Conservation (phyloP, 208 protist species). For the Tritrichomonas musculus region DNA sequence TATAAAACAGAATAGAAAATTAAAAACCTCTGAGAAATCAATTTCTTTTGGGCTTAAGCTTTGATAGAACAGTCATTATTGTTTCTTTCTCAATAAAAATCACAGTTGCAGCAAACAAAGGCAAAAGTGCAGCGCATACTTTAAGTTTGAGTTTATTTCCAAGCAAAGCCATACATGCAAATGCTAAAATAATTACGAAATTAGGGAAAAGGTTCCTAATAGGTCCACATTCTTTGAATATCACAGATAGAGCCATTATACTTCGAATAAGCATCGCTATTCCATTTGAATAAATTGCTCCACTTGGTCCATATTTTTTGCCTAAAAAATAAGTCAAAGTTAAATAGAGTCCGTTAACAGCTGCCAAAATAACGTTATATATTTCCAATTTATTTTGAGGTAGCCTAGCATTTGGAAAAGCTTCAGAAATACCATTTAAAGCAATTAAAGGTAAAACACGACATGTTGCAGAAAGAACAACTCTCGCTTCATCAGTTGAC, state of each 20-base stretch:
- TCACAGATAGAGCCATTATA: not conserved
- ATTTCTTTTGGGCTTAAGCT: not conserved
- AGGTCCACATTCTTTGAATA: not conserved
- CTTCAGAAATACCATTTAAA: constrained; percentile 5
- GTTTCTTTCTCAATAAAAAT: not conserved
- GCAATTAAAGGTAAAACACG: not conserved
- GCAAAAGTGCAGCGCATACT: not conserved
- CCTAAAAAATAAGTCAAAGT: not conserved
- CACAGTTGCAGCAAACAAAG: not conserved
- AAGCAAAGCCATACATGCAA: not conserved
- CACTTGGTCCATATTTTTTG: not conserved
- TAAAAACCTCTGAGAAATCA: too few relatives aligned
- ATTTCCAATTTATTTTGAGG: not conserved
- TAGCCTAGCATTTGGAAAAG: constrained; percentile 4
- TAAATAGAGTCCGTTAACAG: not conserved
- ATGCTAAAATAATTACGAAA: not conserved
- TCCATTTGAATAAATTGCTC: not conserved
- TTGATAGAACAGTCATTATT: not conserved
- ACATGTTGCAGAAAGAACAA: not conserved
- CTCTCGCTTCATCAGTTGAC: not conserved
- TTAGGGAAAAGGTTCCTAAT: not conserved
- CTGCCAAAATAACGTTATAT: not conserved
- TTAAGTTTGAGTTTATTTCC: not conserved
- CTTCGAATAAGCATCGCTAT: not conserved
- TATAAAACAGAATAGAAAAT: too few relatives aligned